These are phyloP conservation scores for Microsporum canis DNA, from an alignment of 2,329 filamentous ascomycete species.

Conservation along the genomic window DNA sequence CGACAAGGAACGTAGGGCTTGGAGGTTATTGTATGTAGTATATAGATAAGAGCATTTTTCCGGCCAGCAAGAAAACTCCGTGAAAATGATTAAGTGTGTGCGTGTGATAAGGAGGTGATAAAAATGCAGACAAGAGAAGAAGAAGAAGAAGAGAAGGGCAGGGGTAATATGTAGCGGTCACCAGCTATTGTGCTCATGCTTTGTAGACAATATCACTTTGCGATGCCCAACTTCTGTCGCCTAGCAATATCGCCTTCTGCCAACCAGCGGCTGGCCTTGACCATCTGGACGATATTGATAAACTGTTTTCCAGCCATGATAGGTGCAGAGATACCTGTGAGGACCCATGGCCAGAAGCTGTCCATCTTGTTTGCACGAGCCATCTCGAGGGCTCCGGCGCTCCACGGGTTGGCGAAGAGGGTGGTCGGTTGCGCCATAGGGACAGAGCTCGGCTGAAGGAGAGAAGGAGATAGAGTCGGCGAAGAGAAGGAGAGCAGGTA, in stretches of 20 bases:
- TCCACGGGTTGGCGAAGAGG: constrained; percentile 81
- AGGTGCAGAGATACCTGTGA: constrained; percentile 68
- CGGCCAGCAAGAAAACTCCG: background rate
- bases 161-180: background rate
- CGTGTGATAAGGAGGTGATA: background rate
- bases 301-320: constrained; percentile 87
- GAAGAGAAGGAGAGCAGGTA: constrained; percentile 97
- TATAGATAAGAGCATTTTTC: background rate
- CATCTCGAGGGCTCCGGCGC: constrained; percentile 81
- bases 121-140: background rate
- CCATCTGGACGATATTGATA: constrained; percentile 86
- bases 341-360: constrained; percentile 62
- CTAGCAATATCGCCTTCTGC: constrained; percentile 75
- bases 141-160: background rate
- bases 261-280: constrained; percentile 85
- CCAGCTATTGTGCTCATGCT: background rate
- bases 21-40: background rate
- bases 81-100: background rate
- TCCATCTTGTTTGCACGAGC: constrained; percentile 91
- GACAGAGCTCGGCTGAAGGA: constrained; percentile 59
- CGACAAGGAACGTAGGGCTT: background rate
- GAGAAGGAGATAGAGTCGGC: constrained; percentile 73
- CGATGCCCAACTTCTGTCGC: constrained; percentile 41
- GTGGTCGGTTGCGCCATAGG: constrained; percentile 57
- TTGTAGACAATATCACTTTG: constrained; percentile 1